Conservation (phyloP, 176 grass and related monocot genomes). For the Rhynchospora tenuis region DNA sequence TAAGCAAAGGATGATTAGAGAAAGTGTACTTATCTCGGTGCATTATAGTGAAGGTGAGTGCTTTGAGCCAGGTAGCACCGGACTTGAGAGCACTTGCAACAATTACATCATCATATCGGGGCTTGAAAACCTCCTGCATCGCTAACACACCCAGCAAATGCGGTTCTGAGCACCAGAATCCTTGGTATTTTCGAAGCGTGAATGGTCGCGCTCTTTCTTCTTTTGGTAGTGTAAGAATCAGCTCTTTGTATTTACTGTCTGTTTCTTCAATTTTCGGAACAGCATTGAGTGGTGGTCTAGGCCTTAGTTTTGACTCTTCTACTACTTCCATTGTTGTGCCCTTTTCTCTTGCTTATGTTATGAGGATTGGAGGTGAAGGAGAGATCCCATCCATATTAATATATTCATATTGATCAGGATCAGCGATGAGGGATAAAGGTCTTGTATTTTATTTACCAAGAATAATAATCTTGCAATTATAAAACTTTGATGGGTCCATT, state of each 20-base stretch:
- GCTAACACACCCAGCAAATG: not conserved
- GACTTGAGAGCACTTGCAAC: not conserved
- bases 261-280: not conserved
- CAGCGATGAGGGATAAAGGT: too few species aligned
- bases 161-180: not conserved
- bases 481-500: too few species aligned
- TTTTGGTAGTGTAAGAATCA: not conserved
- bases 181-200: not conserved
- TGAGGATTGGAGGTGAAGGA: not conserved
- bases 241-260: not conserved
- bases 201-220: not conserved
- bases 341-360: not conserved
- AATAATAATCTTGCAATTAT: too few species aligned
- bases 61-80: slow-evolving; percentile 20
- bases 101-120: not conserved
- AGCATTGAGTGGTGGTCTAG: not conserved
- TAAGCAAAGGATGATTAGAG: not conserved
- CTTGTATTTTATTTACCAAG: too few species aligned
- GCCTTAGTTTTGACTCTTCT: not conserved
- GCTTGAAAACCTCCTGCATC: not conserved
- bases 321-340: not conserved
- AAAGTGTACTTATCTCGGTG: not conserved
- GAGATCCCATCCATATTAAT: too few species aligned
- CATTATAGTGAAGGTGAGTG: not conserved
- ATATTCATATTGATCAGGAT: too few species aligned